These are phyloP conservation scores for Kodamaea sp. DNA, from an alignment of 1,139 yeast genomes.

Conservation along the genomic window DNA sequence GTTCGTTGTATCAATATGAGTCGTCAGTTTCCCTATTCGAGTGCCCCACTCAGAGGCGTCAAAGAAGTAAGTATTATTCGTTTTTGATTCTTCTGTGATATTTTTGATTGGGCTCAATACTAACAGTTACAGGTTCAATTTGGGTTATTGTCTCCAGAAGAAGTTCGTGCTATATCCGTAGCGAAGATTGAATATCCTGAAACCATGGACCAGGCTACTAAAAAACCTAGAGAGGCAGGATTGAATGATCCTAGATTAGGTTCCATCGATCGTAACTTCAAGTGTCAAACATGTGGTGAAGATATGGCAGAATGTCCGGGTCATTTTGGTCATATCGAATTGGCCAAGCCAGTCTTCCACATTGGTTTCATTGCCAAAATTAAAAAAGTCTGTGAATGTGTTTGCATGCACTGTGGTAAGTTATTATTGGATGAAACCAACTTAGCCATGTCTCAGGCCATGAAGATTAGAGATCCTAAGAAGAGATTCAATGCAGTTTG, in stretches of 20 bases:
- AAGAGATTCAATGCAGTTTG: conserved; percentile 96
- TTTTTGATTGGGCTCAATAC: conserved; percentile 8
- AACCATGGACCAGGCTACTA: conserved; percentile 96
- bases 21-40: conserved; percentile 84
- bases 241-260: conserved; percentile 96
- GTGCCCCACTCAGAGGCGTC: conserved; percentile 95
- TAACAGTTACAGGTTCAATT: conserved; percentile 68
- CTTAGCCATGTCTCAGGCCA: conserved; percentile 85
- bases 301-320: conserved; percentile 99
- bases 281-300: conserved; percentile 98
- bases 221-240: conserved; percentile 95
- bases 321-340: conserved; percentile 97
- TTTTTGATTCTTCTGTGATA: neutral
- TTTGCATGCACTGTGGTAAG: conserved; percentile 98
- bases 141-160: conserved; percentile 97
- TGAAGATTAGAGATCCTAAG: conserved; percentile 89
- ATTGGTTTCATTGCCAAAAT: conserved; percentile 93
- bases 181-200: conserved; percentile 98
- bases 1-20: conserved; percentile 31
- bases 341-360: conserved; percentile 98
- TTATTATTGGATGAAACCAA: conserved; percentile 82
- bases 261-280: conserved; percentile 92
- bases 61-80: conserved; percentile 66
- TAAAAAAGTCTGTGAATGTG: conserved; percentile 93
- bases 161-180: conserved; percentile 93